Base-by-base conservation (phyloP, 345 rosid genomes). In the Kernera saxatilis region DNA sequence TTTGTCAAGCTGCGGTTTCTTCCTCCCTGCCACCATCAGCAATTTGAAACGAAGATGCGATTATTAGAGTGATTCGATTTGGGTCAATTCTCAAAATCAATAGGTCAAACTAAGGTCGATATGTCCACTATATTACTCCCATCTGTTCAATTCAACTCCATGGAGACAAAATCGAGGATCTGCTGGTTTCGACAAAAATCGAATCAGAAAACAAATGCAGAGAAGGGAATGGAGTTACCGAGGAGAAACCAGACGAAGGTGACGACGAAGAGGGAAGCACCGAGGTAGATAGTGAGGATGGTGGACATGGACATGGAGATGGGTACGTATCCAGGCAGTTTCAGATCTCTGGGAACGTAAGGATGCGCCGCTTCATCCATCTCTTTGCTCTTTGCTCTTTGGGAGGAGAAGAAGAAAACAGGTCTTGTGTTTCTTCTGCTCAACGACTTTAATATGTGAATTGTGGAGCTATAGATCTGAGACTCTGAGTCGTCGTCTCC, bases 281-380 rank as follows among this genome's bases (percentile, higher is more conserved):
- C 7, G 39, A 70, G 83, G 70, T 64, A 93, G 79, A 81, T 78
- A 21, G 75, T 59, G 50, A 89, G 43, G 67, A 93, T 91, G 52
- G 84, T 46, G 43, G 87, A 85, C 74, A 82, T 82, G 19, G 94
- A 63, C 78, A 93, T 88, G 15, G 71, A 51, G 8, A 69, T 72
- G 2, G 98, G 89, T 5, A 84, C 90, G 56, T 81, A 91, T 25
- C 81, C 97, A 0, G 81, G 81, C 6, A 93, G 86, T 32, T 81
- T 63, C 62, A 91, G 85, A 86, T 93, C 98, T 72, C 78, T 81
- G 6, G 98, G 97, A 45, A 84, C 76, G 74, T 90, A 93, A 0
- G 98, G 97, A 79, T 93, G 97, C 60, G 77, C 11, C 37, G 54
- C 0, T 52, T 59, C 79, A 12, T 70, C 79, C 79, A 76, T 73